Conservation (phyloP, 768 basidiomycete genomes). For the Sistotremastrum niveocremeum region DNA sequence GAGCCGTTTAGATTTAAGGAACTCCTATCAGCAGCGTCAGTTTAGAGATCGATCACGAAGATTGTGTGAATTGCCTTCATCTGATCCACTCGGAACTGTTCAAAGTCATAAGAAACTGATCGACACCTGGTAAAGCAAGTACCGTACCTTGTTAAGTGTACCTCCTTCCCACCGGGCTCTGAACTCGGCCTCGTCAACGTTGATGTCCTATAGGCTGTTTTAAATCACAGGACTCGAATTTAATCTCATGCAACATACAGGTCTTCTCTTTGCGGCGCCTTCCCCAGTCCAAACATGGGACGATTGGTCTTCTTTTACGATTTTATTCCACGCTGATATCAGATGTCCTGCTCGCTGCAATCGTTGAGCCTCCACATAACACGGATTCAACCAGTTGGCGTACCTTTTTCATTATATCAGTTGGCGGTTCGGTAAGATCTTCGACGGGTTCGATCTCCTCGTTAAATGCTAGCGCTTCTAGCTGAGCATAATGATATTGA, state of each 20-base stretch:
- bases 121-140: constrained; percentile 1
- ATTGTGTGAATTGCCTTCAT: constrained; percentile 42
- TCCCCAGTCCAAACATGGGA: constrained; percentile 26
- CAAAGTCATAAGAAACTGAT: constrained; percentile 6
- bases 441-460: constrained; percentile 79
- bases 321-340: constrained; percentile 59
- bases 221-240: neutral
- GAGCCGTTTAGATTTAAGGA: constrained; percentile 53
- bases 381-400: constrained; percentile 7
- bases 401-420: constrained; percentile 71
- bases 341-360: constrained; percentile 51
- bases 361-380: constrained; percentile 3
- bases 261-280: constrained; percentile 55
- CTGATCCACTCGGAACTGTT: constrained; percentile 62
- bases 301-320: constrained; percentile 49
- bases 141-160: constrained; percentile 49
- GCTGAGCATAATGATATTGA: constrained; percentile 77
- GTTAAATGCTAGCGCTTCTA: constrained; percentile 86
- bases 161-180: constrained; percentile 50
- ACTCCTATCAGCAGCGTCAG: constrained; percentile 33
- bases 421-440: constrained; percentile 70
- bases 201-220: constrained; percentile 33
- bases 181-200: constrained; percentile 61
- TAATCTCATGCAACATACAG: constrained; percentile 30
- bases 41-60: constrained; percentile 4